Percentiles rank a stretch among this genome's conserved stretches.
Evolutionary conservation across 2,329 filamentous ascomycete genomes (phyloP).

Genomic region (Endoconidiophora laricicola): DNA sequence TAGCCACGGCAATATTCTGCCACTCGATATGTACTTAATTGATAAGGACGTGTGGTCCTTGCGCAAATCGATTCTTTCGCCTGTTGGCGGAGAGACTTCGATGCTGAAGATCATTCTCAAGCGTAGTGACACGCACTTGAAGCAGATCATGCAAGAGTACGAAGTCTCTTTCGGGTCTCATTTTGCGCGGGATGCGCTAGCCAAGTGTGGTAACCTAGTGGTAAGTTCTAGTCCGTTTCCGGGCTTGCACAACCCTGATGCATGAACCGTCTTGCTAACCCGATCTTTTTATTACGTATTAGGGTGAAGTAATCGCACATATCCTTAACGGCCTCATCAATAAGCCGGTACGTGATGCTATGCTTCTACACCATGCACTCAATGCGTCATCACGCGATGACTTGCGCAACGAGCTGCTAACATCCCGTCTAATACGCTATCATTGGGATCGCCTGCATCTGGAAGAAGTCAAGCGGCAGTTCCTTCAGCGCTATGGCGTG

Average conservation of each 20-base stretch:
- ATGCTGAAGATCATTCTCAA: conserved; percentile 77
- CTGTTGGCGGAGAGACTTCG: conserved; percentile 68
- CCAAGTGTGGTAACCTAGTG: conserved; percentile 80
- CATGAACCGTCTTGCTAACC: conserved; percentile 12
- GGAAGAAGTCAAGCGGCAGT: conserved; percentile 62
- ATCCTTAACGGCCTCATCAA: conserved; percentile 96
- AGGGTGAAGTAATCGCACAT: conserved; percentile 90
- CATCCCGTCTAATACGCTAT: conserved; percentile 69
- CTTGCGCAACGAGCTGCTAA: conserved; percentile 69
- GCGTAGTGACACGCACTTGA: conserved; percentile 64
- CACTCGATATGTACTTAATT: conserved; percentile 42
- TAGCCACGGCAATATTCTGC: conserved; percentile 39
- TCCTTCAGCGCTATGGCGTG: conserved; percentile 56
- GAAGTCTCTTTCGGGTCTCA: conserved; percentile 58
- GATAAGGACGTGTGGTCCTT: conserved; percentile 58
- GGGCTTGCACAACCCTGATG: neutral
- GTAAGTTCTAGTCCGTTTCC: conserved; percentile 37
- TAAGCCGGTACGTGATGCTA: conserved; percentile 77
- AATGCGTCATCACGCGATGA: conserved; percentile 53
- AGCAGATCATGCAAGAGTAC: conserved; percentile 64
- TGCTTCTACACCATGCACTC: conserved; percentile 81
- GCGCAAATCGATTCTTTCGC: conserved; percentile 48
- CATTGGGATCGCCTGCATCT: conserved; percentile 87
- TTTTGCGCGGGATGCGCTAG: conserved; percentile 74
- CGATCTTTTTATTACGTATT: neutral